phyloP scores from a whole-genome alignment of 495 filamentous ascomycete genomes.

The Trichoderma asperelloides region DNA sequence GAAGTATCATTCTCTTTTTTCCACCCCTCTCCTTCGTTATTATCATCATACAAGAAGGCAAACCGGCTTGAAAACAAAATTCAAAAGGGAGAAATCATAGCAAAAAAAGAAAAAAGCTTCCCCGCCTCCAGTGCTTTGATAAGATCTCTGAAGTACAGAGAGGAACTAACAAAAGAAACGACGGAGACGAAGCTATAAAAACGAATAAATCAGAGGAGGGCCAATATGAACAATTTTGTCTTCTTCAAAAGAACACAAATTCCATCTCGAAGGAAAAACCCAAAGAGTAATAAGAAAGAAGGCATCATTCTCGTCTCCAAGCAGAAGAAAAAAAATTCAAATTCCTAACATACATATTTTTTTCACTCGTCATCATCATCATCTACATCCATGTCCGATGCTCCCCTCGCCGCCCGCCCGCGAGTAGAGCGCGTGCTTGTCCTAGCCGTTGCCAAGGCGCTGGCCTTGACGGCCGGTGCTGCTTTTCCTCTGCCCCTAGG shows the following conservation, averaged over 20 bases:
- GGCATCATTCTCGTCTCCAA: conserved; percentile 4
- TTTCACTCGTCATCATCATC: conserved; percentile 7
- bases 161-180: background rate
- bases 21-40: background rate
- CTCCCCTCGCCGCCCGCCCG: background rate
- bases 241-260: background rate
- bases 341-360: background rate
- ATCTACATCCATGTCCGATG: conserved; percentile 9
- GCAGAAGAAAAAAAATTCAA: background rate
- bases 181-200: background rate
- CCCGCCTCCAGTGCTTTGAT: background rate
- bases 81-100: too few relatives aligned
- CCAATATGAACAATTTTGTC: background rate
- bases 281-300: background rate
- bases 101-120: background rate
- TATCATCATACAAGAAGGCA: background rate
- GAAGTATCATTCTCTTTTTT: background rate
- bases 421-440: background rate
- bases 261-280: background rate
- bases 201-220: background rate
- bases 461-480: conserved; percentile 8
- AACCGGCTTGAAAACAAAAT: too few relatives aligned
- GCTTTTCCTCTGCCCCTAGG: conserved; percentile 5
- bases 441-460: background rate
- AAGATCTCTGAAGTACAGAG: background rate